Percentiles rank a stretch among this genome's conserved stretches.
phyloP scores from a whole-genome alignment of 208 protist genomes.

The Jaenimonas drosophilae region DNA sequence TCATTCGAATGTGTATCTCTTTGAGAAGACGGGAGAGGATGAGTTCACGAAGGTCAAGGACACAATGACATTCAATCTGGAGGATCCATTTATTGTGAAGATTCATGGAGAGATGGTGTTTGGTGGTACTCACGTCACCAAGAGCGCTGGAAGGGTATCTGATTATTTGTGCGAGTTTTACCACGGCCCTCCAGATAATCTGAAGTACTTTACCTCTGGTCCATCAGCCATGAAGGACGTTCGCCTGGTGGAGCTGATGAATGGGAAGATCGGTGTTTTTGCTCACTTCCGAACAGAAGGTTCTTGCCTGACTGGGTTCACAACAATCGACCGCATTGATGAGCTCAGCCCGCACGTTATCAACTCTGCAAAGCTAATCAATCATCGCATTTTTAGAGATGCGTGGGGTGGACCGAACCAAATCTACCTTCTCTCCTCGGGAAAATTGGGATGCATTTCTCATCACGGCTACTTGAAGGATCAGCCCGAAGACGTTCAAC shows the following conservation, averaged over 20 bases:
- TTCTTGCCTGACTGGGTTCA: slow-evolving; percentile 15
- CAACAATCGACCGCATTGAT: slow-evolving; percentile 4
- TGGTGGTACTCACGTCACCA: slow-evolving; percentile 15
- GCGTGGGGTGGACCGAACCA: slow-evolving; percentile 41
- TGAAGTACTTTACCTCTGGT: slow-evolving; percentile 15
- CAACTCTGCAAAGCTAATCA: slow-evolving; percentile 11
- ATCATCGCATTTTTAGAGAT: slow-evolving; percentile 20
- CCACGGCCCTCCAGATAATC: slow-evolving; percentile 7
- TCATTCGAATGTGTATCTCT: slow-evolving; percentile 8
- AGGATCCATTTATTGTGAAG: slow-evolving; percentile 18
- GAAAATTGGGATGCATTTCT: slow-evolving; percentile 33
- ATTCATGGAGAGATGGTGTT: slow-evolving; percentile 17
- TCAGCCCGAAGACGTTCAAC: slow-evolving; percentile 17
- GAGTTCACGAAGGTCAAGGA: slow-evolving; percentile 5
- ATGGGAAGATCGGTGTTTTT: slow-evolving; percentile 11
- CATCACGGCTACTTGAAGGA: slow-evolving; percentile 38
- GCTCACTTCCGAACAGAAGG: slow-evolving; percentile 16
- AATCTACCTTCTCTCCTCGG: slow-evolving; percentile 26
- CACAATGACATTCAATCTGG: slow-evolving; percentile 7
- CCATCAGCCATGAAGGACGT: slow-evolving; percentile 13
- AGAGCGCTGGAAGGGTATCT: slow-evolving; percentile 10
- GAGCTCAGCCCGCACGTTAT: slow-evolving; percentile 8
- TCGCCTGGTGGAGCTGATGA: slow-evolving; percentile 9
- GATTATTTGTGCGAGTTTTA: slow-evolving; percentile 16
- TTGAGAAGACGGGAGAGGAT: slow-evolving; percentile 10